phyloP scores from a whole-genome alignment of 352 stramenopile genomes.

The Pythium biforme region DNA sequence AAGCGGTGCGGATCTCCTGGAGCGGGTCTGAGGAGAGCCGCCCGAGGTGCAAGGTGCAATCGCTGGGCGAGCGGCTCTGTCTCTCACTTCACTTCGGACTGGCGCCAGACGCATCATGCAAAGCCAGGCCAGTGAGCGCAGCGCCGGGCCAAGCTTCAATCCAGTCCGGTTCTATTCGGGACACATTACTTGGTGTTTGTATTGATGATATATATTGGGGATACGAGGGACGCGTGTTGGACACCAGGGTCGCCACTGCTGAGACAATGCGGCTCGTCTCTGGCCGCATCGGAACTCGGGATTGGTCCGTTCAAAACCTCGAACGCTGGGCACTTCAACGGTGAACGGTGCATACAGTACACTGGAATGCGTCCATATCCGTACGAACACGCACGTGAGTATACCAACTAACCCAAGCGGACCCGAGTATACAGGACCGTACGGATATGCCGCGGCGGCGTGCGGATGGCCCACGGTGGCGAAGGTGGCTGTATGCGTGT shows the following conservation, averaged over 20 bases:
- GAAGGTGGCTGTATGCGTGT: neutral
- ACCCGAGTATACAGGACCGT: neutral
- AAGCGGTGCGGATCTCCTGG: too few relatives aligned
- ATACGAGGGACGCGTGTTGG: neutral
- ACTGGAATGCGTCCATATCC: neutral
- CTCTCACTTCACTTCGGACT: neutral
- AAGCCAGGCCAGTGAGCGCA: neutral
- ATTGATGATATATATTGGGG: neutral
- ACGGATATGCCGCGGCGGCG: conserved; percentile 2
- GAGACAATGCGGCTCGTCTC: neutral
- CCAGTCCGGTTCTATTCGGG: neutral
- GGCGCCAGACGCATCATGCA: neutral
- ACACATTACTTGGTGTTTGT: neutral
- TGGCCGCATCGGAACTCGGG: neutral
- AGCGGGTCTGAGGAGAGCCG: neutral
- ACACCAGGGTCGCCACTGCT: neutral
- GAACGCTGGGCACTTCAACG: neutral
- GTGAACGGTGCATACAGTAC: neutral
- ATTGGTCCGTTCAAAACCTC: conserved; percentile 1
- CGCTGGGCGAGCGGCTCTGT: neutral
- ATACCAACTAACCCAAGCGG: neutral
- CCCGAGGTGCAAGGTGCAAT: neutral
- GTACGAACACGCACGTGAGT: conserved; percentile 6
- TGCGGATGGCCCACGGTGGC: neutral
- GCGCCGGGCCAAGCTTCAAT: neutral